Conservation (phyloP, 345 rosid genomes). For the Erysimum cheiranthoides region DNA sequence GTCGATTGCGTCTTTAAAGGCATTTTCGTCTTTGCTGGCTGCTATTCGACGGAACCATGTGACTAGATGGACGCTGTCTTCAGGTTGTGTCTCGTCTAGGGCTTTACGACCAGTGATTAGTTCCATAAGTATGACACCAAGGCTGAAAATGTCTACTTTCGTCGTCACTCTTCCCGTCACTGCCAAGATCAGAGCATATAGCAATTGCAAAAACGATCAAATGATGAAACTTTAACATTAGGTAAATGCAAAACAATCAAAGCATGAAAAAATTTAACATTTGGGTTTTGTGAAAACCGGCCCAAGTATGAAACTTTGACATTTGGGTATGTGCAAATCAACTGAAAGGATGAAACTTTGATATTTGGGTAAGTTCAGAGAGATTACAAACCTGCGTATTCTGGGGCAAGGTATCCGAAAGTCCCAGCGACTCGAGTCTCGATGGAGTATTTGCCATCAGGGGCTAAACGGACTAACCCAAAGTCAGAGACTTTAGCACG, state of each 20-base stretch:
- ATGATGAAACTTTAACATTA: conserved; percentile 12
- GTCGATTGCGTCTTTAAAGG: conserved; percentile 67
- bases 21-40: conserved; percentile 54
- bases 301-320: not conserved
- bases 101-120: conserved; percentile 81
- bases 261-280: conserved; percentile 15
- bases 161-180: conserved; percentile 94
- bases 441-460: conserved; percentile 57
- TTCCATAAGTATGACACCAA: conserved; percentile 94
- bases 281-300: conserved; percentile 1
- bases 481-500: conserved; percentile 71
- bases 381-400: conserved; percentile 55
- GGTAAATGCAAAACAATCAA: not conserved
- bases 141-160: conserved; percentile 89
- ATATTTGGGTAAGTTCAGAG: not conserved
- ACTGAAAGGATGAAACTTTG: not conserved
- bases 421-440: conserved; percentile 67
- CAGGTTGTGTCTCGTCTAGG: conserved; percentile 70
- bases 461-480: conserved; percentile 67
- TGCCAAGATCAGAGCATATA: conserved; percentile 46
- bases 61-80: conserved; percentile 78
- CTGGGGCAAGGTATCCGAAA: conserved; percentile 69
- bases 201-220: conserved; percentile 20
- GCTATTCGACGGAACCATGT: conserved; percentile 80
- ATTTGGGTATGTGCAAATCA: not conserved